Evolutionary conservation across 177 flowering plant species (phyloP).

Genomic region (Telopea speciosissima): DNA sequence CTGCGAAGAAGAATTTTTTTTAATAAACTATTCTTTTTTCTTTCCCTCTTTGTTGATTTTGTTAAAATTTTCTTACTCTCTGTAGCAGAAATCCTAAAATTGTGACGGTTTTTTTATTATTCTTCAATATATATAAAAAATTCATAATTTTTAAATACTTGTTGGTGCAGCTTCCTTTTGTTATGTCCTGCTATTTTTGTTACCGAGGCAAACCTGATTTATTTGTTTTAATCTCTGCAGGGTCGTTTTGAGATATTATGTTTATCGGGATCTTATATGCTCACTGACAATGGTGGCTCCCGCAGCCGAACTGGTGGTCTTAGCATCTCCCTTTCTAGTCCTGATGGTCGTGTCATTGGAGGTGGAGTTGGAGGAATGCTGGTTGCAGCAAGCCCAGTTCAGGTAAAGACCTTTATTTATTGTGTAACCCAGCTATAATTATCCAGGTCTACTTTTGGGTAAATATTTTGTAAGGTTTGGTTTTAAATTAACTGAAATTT

Average conservation of each 20-base stretch:
- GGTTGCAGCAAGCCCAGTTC: slow-evolving; percentile 76
- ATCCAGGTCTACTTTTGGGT: too few species aligned
- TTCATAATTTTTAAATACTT: not conserved
- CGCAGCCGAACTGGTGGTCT: slow-evolving; percentile 75
- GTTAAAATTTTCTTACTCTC: too few species aligned
- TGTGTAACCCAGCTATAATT: not conserved
- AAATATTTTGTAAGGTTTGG: too few species aligned
- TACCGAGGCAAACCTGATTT: not conserved
- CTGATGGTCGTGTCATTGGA: slow-evolving; percentile 94
- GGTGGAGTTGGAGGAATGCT: slow-evolving; percentile 78
- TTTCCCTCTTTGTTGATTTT: too few species aligned
- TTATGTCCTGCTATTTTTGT: not conserved
- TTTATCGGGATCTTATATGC: slow-evolving; percentile 84
- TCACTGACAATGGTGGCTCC: slow-evolving; percentile 73
- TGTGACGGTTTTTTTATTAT: too few species aligned
- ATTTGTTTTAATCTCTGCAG: slow-evolving; percentile 28
- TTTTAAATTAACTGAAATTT: too few species aligned
- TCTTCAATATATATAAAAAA: not conserved
- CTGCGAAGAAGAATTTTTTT: too few species aligned
- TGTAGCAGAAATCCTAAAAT: too few species aligned
- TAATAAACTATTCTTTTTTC: too few species aligned
- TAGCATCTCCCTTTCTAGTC: slow-evolving; percentile 79
- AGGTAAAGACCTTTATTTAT: slow-evolving; percentile 40
- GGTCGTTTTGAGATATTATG: slow-evolving; percentile 89
- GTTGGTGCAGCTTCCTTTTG: not conserved